Conservation (phyloP, 192 early-diverging fungal genomes). For the Kappamyces sp. region DNA sequence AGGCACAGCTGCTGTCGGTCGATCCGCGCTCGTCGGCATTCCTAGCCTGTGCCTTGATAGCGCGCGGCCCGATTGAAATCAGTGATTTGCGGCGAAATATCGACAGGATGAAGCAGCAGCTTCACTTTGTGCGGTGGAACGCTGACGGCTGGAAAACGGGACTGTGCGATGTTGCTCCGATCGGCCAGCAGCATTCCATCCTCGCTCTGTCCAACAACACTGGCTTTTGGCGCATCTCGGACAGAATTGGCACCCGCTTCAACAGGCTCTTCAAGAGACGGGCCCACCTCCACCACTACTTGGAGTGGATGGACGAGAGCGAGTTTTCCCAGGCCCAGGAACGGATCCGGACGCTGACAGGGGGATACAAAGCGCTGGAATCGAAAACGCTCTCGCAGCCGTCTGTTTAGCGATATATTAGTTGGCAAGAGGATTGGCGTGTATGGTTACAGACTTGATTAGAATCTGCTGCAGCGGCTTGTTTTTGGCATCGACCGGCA, state of each 20-base stretch:
- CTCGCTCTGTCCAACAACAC: constrained; percentile 48
- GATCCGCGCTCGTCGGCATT: constrained; percentile 36
- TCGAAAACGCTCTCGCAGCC: neutral
- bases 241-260: constrained; percentile 29
- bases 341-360: constrained; percentile 5
- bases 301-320: constrained; percentile 34
- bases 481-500: constrained; percentile 78
- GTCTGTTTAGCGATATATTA: neutral
- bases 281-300: constrained; percentile 56
- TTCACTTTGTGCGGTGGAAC: constrained; percentile 51
- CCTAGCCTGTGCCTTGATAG: constrained; percentile 46
- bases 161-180: constrained; percentile 40
- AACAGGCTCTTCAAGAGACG: constrained; percentile 44
- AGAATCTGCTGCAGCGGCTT: constrained; percentile 72
- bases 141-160: constrained; percentile 56
- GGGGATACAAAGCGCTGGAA: constrained; percentile 6
- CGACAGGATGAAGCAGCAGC: constrained; percentile 25
- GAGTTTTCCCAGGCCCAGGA: constrained; percentile 28
- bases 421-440: constrained; percentile 93
- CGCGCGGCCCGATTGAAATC: constrained; percentile 42
- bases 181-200: constrained; percentile 45
- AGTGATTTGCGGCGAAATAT: constrained; percentile 54
- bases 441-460: constrained; percentile 73
- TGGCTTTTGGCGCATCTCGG: constrained; percentile 31
- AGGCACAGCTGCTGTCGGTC: constrained; percentile 44